phyloP scores from a whole-genome alignment of 108 stramenopile species.

The Pseudonitzschia delicatissima region DNA sequence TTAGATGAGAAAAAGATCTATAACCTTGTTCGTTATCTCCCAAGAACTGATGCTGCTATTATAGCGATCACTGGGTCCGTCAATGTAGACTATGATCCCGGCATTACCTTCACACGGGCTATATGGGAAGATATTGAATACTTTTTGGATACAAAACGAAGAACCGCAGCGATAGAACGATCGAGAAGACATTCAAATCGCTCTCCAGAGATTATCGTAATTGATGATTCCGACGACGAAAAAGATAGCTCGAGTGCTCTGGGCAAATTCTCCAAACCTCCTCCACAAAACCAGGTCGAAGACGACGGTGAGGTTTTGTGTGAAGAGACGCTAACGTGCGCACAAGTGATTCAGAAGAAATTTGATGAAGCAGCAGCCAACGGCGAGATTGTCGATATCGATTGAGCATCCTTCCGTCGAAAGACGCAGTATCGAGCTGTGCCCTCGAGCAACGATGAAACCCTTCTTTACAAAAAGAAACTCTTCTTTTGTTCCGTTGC shows the following conservation, averaged over 20 bases:
- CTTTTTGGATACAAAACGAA: neutral
- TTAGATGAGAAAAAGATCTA: no score
- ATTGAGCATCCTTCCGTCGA: no score
- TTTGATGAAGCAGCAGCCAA: neutral
- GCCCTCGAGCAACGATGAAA: no score
- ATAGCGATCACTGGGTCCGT: no score
- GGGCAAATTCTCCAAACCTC: neutral
- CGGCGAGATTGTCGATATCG: neutral
- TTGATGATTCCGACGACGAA: conserved; percentile 13
- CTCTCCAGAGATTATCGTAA: neutral
- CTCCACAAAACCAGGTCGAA: neutral
- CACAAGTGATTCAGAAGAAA: neutral
- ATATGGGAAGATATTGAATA: no score
- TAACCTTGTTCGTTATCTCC: no score
- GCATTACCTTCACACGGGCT: no score
- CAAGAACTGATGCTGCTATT: no score
- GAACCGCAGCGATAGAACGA: neutral
- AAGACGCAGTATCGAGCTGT: no score
- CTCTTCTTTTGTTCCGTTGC: no score
- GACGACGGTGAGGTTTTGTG: neutral
- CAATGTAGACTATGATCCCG: no score
- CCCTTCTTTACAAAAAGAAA: no score
- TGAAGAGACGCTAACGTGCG: neutral
- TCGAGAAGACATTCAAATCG: conserved; percentile 5
- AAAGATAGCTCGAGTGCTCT: neutral